Percentiles rank a stretch among this genome's conserved stretches.
Evolutionary conservation across 2,329 filamentous ascomycete species (phyloP).

Genomic region (Pezicula radicicola): DNA sequence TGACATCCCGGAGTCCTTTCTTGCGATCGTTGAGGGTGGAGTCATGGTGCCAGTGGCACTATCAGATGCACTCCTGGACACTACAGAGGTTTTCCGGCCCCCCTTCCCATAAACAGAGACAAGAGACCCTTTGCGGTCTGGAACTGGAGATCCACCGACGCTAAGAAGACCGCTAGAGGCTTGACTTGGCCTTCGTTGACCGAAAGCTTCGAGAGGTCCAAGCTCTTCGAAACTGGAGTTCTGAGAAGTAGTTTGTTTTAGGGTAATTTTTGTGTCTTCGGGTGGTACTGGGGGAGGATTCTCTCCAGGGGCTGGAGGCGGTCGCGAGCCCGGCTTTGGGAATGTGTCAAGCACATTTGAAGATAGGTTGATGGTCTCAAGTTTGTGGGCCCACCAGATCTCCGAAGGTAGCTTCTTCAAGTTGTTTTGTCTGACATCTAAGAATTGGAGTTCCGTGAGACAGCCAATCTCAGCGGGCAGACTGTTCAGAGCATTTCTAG

Average conservation of each 20-base stretch:
- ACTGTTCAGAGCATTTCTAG: constrained; percentile 82
- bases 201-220: constrained; percentile 59
- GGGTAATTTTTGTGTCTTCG: constrained; percentile 10
- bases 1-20: constrained; percentile 89
- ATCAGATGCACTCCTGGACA: constrained; percentile 64
- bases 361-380: constrained; percentile 91
- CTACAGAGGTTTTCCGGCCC: constrained; percentile 80
- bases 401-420: constrained; percentile 84
- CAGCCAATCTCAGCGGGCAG: constrained; percentile 87
- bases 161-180: constrained; percentile 74
- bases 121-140: constrained; percentile 77
- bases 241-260: constrained; percentile 38
- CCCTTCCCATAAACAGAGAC: constrained; percentile 77
- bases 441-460: constrained; percentile 75
- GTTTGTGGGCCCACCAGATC: constrained; percentile 89
- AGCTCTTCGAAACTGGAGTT: constrained; percentile 79
- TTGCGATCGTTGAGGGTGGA: constrained; percentile 50
- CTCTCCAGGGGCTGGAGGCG: constrained; percentile 58
- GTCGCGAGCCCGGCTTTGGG: constrained; percentile 76
- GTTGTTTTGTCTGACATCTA: constrained; percentile 94
- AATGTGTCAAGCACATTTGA: constrained; percentile 91
- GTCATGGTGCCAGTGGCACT: constrained; percentile 30
- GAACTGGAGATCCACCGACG: constrained; percentile 69
- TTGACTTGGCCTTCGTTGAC: constrained; percentile 76
- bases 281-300: constrained; percentile 21